Evolutionary conservation across 1,139 yeast species (phyloP), one percentile per base, ranked within the genome.

Genomic region (Debaryomyces singareniensis): DNA sequence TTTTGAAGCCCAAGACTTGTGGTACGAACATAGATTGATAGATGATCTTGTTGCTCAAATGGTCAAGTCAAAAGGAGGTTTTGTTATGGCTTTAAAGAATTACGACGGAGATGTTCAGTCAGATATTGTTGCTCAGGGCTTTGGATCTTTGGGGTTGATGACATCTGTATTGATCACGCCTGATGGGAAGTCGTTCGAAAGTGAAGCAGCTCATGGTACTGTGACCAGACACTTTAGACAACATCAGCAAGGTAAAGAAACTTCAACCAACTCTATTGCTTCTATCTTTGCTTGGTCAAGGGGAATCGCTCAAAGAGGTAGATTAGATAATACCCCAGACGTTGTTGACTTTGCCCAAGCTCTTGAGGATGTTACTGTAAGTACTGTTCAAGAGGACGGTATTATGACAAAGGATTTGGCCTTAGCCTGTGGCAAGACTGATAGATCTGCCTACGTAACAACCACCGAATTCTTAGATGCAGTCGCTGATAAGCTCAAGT

Each of bases 41-140:
- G 93, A 82, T 54, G 93, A 82, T 53, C 82, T 82, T 89, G 93
- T 82, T 39, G 93, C 93, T 4, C 93, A 82, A 59, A 82, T 82
- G 93, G 62, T 82, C 52, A 82, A 82, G 55, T 80, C 89, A 16
- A 78, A 76, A 51, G 93, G 93, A 54, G 93, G 93, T 7, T 82
- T 74, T 51, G 75, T 82, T 43, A 78, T 82, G 68, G 93, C 93
- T 29, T 68, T 82, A 71, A 82, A 82, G 60, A 82, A 82, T 58
- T 82, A 82, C 51, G 93, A 82, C 54, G 93, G 93, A 58, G 93
- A 82, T 56, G 93, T 82, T 33, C 86, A 81, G 58, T 77, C 85
- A 5, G 93, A 82, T 53, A 80, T 82, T 45, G 89, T 82, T 33
- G 93, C 93, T 12, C 93, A 82, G 60, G 93, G 93, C 27, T 82